A percentile compares a stretch with the other conserved stretches of the same genome.
phyloP scores from a whole-genome alignment of 2,329 filamentous ascomycete species.

The Phyllosticta citrichinensis region DNA sequence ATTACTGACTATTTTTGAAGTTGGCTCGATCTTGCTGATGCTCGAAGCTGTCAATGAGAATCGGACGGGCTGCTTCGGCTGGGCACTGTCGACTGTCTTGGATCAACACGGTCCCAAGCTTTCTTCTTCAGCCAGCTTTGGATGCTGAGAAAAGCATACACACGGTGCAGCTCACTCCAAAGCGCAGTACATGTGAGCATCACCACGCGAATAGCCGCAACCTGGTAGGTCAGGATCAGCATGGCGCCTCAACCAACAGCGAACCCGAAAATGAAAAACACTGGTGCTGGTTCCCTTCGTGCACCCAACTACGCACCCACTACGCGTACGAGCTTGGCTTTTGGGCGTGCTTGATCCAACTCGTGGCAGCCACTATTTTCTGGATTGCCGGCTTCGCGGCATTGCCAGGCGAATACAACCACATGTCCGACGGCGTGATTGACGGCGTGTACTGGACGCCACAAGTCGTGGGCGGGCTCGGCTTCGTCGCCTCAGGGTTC shows the following conservation, averaged over 20 bases:
- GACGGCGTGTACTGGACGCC: conserved; percentile 53
- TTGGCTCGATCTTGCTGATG: conserved; percentile 53
- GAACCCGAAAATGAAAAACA: not conserved
- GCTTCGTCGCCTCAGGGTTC: conserved; percentile 49
- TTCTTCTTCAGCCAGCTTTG: conserved; percentile 12
- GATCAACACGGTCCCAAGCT: conserved; percentile 30
- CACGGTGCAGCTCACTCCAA: not conserved
- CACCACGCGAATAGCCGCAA: conserved; percentile 27
- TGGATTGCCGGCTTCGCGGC: conserved; percentile 54
- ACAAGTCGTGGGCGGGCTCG: conserved; percentile 51
- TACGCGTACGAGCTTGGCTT: conserved; percentile 55
- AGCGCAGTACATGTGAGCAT: conserved; percentile 20
- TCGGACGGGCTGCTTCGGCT: conserved; percentile 55
- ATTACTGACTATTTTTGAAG: conserved; percentile 56
- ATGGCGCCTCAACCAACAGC: not conserved
- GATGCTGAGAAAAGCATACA: not conserved
- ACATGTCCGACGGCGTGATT: conserved; percentile 36
- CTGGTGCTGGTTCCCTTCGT: conserved; percentile 53
- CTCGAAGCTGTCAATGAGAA: conserved; percentile 62
- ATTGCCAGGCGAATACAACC: conserved; percentile 45
- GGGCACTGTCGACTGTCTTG: conserved; percentile 44
- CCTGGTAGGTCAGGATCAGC: conserved; percentile 17
- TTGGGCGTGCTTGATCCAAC: conserved; percentile 47
- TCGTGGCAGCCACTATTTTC: conserved; percentile 52
- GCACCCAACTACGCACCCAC: conserved; percentile 46